Evolutionary conservation across 208 protist genomes (phyloP).

Genomic region (Leishmania martiniquensis): DNA sequence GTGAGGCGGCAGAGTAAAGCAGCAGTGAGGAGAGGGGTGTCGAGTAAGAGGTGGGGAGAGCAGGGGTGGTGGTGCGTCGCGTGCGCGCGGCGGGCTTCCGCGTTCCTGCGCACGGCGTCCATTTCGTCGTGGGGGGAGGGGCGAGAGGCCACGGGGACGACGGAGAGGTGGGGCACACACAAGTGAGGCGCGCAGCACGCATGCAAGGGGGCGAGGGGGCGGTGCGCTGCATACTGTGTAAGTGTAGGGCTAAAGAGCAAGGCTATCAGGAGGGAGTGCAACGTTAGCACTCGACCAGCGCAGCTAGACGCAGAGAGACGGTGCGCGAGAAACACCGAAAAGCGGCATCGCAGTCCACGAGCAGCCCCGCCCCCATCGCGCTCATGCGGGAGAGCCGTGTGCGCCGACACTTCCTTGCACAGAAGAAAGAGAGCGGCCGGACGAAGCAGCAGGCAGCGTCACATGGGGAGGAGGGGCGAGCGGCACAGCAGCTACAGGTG

Average conservation of each 20-base stretch:
- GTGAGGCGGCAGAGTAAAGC: neutral
- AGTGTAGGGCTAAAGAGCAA: neutral
- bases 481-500: too few species aligned
- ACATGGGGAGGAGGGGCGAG: neutral
- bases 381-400: neutral
- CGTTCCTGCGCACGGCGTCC: neutral
- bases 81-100: neutral
- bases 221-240: neutral
- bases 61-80: neutral
- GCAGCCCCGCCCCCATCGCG: neutral
- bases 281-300: neutral
- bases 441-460: neutral
- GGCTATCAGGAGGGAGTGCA: neutral
- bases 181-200: too few species aligned
- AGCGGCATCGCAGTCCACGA: neutral
- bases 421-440: neutral
- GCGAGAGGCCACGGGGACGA: neutral
- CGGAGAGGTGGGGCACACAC: neutral
- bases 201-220: neutral
- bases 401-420: neutral
- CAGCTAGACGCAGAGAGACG: neutral
- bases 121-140: neutral
- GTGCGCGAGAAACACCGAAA: neutral
- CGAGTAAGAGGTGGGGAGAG: neutral
- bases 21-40: neutral